These are phyloP conservation scores for Tylopilus sp. DNA, from an alignment of 768 basidiomycete species.

Conservation along the genomic window DNA sequence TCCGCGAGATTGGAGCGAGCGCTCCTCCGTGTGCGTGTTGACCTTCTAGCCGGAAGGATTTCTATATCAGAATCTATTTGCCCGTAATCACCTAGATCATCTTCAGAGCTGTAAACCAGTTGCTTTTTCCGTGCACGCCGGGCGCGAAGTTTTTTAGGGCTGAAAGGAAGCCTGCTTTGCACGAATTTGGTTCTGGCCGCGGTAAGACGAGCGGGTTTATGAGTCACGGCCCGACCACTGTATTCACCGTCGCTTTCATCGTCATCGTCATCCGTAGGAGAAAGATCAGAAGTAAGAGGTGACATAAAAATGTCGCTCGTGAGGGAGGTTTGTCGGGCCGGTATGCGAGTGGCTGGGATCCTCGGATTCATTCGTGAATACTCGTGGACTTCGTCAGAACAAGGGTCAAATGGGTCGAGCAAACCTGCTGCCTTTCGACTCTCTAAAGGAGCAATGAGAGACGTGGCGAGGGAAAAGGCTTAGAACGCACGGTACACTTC, in stretches of 20 bases:
- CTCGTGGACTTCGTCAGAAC: slow-evolving; percentile 51
- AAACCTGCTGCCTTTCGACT: slow-evolving; percentile 39
- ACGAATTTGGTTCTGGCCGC: background rate
- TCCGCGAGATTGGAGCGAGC: slow-evolving; percentile 37
- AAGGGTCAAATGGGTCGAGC: slow-evolving; percentile 58
- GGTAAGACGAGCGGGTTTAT: slow-evolving; percentile 19
- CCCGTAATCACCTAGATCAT: slow-evolving; percentile 38
- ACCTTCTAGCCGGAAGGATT: slow-evolving; percentile 37
- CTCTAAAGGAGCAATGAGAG: slow-evolving; percentile 36
- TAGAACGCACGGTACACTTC: slow-evolving; percentile 50
- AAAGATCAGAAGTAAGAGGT: slow-evolving; percentile 10
- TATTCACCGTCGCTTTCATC: slow-evolving; percentile 14
- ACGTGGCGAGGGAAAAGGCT: background rate
- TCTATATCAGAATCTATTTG: slow-evolving; percentile 29
- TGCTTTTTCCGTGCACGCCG: slow-evolving; percentile 22
- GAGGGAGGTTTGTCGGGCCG: slow-evolving; percentile 2
- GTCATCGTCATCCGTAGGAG: slow-evolving; percentile 30
- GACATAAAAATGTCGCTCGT: slow-evolving; percentile 13
- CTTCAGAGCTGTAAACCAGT: slow-evolving; percentile 34
- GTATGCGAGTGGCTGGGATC: slow-evolving; percentile 12
- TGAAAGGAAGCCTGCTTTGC: slow-evolving; percentile 54
- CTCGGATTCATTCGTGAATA: slow-evolving; percentile 48
- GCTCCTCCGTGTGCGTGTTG: slow-evolving; percentile 43
- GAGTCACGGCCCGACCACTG: background rate
- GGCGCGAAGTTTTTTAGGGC: slow-evolving; percentile 59